Evolutionary conservation across 2,329 filamentous ascomycete species (phyloP).

Genomic region (Hymenoscyphus occultus): DNA sequence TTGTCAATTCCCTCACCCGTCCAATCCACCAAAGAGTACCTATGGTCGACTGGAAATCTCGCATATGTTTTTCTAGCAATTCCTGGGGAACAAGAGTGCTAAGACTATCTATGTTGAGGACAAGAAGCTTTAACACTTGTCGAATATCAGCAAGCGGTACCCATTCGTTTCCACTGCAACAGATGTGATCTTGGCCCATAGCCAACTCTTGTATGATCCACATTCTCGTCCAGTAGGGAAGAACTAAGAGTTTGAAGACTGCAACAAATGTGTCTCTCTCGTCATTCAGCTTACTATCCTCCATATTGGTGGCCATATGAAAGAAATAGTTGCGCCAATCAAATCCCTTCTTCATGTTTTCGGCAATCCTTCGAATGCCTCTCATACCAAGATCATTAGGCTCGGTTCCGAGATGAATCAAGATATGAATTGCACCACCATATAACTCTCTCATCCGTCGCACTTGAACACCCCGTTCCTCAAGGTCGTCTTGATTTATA

Average conservation of each 20-base stretch:
- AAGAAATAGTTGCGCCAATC: neutral
- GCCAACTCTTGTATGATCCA: conserved; percentile 10
- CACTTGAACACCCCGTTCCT: neutral
- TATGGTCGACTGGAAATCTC: neutral
- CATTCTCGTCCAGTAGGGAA: conserved; percentile 7
- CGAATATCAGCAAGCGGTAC: neutral
- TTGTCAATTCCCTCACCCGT: conserved; percentile 6
- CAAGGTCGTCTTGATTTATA: neutral
- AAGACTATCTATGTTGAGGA: conserved; percentile 1
- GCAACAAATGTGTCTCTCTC: neutral
- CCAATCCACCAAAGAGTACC: conserved; percentile 1
- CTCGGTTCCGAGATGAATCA: neutral
- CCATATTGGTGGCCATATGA: neutral
- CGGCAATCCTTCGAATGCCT: neutral
- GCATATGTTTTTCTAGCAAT: neutral
- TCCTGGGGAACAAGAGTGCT: neutral
- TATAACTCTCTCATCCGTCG: neutral
- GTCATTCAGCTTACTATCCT: neutral
- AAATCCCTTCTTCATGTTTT: neutral
- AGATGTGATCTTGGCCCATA: neutral
- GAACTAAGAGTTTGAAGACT: neutral
- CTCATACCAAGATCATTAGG: neutral
- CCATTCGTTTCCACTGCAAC: neutral
- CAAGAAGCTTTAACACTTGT: conserved; percentile 6
- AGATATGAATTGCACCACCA: neutral